Conservation (phyloP, 2,329 filamentous ascomycete species). For the Alternaria gaisen region DNA sequence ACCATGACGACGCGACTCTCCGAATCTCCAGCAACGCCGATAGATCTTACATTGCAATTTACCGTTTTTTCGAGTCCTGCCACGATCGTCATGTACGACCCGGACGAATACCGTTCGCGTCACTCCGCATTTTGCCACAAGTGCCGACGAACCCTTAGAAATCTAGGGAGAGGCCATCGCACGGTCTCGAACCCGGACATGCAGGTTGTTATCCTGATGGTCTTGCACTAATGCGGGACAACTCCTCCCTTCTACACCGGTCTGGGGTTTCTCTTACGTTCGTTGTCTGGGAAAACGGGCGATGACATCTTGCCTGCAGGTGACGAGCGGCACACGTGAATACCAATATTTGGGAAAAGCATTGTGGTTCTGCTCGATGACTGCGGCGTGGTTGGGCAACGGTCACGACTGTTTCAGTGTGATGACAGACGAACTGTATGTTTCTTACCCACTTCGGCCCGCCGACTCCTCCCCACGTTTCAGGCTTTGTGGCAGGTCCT, state of each 20-base stretch:
- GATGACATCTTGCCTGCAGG: conserved; percentile 13
- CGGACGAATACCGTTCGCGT: background rate
- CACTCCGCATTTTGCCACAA: conserved; percentile 1
- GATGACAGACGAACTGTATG: conserved; percentile 13
- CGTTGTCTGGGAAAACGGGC: conserved; percentile 20
- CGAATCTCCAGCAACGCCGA: background rate
- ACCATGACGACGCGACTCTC: conserved; percentile 10
- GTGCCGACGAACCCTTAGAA: conserved; percentile 6
- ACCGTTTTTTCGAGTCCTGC: background rate
- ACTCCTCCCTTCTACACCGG: conserved; percentile 8
- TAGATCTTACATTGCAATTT: background rate
- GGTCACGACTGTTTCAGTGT: conserved; percentile 33
- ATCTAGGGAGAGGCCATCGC: background rate
- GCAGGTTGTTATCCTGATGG: conserved; percentile 10
- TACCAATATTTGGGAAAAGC: conserved; percentile 12
- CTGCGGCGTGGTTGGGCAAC: conserved; percentile 15
- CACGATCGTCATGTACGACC: background rate
- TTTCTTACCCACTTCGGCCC: conserved; percentile 14
- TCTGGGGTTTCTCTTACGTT: conserved; percentile 19
- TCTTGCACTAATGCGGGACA: conserved; percentile 20
- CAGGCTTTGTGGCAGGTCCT: conserved; percentile 35
- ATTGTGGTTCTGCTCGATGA: conserved; percentile 1
- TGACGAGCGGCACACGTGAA: conserved; percentile 18
- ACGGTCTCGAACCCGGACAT: conserved; percentile 16
- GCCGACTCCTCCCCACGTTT: conserved; percentile 33